phyloP scores from a whole-genome alignment of 2,329 filamentous ascomycete species.

The Fusarium oxysporum region DNA sequence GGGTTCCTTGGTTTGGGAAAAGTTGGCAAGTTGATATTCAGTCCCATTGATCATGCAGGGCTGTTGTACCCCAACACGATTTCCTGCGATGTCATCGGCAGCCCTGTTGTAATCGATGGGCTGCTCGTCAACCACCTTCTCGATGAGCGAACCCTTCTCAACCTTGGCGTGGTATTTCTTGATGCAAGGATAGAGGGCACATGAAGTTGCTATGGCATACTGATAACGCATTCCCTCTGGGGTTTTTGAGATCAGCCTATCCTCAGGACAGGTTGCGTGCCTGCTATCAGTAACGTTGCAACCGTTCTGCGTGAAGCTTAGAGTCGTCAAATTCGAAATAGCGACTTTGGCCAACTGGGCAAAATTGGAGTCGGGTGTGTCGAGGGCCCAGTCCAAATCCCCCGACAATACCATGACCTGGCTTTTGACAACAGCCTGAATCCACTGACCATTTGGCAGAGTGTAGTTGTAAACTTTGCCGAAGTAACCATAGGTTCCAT shows the following conservation, averaged over 20 bases:
- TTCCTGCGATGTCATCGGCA: neutral
- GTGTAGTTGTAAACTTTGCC: neutral
- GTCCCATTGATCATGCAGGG: neutral
- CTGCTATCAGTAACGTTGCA: neutral
- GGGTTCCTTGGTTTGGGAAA: neutral
- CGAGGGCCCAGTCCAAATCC: conserved; percentile 1
- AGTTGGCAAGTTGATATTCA: neutral
- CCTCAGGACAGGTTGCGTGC: neutral
- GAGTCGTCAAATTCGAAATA: neutral
- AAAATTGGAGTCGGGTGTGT: neutral
- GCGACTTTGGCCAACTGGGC: neutral
- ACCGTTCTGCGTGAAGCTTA: neutral
- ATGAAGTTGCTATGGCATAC: neutral
- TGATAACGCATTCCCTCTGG: neutral
- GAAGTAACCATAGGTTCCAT: accelerated
- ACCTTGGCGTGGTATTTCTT: conserved; percentile 8
- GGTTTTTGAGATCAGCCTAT: neutral
- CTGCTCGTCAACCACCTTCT: neutral
- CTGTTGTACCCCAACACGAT: neutral
- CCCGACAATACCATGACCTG: neutral
- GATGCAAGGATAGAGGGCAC: conserved; percentile 7
- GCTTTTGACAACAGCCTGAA: accelerated
- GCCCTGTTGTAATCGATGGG: neutral
- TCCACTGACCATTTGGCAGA: neutral
- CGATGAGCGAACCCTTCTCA: neutral